Conservation (phyloP, 2,329 filamentous ascomycete genomes). For the Pseudogymnoascus sp. region DNA sequence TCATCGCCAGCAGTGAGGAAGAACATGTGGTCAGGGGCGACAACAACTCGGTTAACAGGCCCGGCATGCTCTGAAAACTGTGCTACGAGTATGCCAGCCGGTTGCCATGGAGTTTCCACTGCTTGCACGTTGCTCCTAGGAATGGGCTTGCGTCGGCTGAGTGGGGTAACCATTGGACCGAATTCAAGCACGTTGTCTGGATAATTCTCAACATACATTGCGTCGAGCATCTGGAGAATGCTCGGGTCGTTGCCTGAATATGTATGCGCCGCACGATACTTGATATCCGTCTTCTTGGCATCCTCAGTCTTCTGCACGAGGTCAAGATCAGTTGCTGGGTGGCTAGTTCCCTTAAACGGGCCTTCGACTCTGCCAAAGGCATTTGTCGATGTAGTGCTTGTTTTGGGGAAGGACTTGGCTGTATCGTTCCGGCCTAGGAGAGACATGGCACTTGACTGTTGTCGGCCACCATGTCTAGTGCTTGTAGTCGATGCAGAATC, state of each 20-base stretch:
- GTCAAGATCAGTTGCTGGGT: slow-evolving; percentile 31
- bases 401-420: slow-evolving; percentile 56
- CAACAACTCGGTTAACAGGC: slow-evolving; percentile 70
- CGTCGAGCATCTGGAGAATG: slow-evolving; percentile 66
- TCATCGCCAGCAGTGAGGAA: slow-evolving; percentile 93
- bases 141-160: slow-evolving; percentile 45
- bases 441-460: slow-evolving; percentile 53
- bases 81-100: slow-evolving; percentile 74
- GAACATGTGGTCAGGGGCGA: slow-evolving; percentile 85
- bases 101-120: slow-evolving; percentile 63
- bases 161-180: slow-evolving; percentile 69
- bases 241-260: slow-evolving; percentile 73
- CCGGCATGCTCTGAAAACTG: slow-evolving; percentile 83
- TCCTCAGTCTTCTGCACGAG: slow-evolving; percentile 30
- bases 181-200: slow-evolving; percentile 60
- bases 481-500: slow-evolving; percentile 26
- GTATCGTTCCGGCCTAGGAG: slow-evolving; percentile 50
- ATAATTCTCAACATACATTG: slow-evolving; percentile 70
- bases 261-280: slow-evolving; percentile 62
- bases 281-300: slow-evolving; percentile 32
- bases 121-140: slow-evolving; percentile 29
- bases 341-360: slow-evolving; percentile 29
- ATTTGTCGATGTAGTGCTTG: slow-evolving; percentile 49
- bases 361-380: slow-evolving; percentile 57
- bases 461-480: slow-evolving; percentile 35